These are phyloP conservation scores for Aaosphaeria pasadenensis DNA, from an alignment of 2,329 filamentous ascomycete species.

Conservation along the genomic window DNA sequence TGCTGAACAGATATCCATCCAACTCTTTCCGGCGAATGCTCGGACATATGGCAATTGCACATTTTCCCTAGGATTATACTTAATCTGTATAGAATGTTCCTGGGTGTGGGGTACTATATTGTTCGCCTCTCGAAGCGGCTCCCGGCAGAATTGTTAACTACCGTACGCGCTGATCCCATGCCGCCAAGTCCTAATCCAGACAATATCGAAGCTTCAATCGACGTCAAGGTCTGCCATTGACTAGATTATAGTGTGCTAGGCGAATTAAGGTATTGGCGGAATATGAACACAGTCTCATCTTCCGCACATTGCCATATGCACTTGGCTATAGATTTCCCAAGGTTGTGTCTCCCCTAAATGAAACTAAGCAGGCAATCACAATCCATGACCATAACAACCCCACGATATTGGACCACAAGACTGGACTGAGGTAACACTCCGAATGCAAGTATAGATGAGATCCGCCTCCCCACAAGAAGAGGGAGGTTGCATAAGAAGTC, in stretches of 20 bases:
- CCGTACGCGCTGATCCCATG: slow-evolving; percentile 6
- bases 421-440: background rate
- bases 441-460: background rate
- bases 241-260: background rate
- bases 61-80: background rate
- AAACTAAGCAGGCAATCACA: background rate
- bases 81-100: slow-evolving; percentile 1
- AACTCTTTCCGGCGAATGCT: background rate
- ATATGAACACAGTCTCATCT: slow-evolving; percentile 1
- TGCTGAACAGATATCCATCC: too few relatives aligned
- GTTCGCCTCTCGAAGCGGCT: slow-evolving; percentile 3
- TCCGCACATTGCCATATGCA: background rate
- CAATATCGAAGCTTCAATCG: slow-evolving; percentile 13
- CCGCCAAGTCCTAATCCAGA: slow-evolving; percentile 6
- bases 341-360: slow-evolving; percentile 1
- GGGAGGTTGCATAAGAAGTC: too few relatives aligned
- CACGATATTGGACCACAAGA: slow-evolving; percentile 3
- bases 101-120: slow-evolving; percentile 6
- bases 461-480: too few relatives aligned
- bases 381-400: slow-evolving; percentile 5
- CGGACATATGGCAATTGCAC: background rate
- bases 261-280: slow-evolving; percentile 6
- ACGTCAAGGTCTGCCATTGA: slow-evolving; percentile 6
- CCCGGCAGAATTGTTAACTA: slow-evolving; percentile 7
- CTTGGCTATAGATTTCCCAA: background rate